These are phyloP conservation scores for Xylariaceae sp. DNA, from an alignment of 2,329 filamentous ascomycete genomes.

Conservation along the genomic window DNA sequence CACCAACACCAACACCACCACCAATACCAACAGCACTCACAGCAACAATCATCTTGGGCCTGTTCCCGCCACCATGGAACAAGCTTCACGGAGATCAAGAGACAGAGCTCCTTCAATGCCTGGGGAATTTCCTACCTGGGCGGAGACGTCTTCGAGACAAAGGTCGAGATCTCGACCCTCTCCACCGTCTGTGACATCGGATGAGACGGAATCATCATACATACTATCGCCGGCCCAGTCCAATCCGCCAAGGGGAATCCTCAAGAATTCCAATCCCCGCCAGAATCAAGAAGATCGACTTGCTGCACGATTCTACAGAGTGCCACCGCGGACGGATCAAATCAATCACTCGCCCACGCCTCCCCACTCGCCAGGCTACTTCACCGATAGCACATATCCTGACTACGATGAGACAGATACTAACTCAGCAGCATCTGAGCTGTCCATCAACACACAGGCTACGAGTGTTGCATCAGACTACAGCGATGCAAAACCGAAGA, in stretches of 20 bases:
- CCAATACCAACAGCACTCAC: constrained; percentile 7
- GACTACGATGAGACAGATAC: constrained; percentile 34
- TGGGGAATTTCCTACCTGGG: constrained; percentile 24
- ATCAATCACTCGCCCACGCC: constrained; percentile 5
- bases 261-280: constrained; percentile 24
- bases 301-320: constrained; percentile 29
- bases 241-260: constrained; percentile 25
- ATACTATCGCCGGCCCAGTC: constrained; percentile 16
- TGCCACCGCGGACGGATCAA: constrained; percentile 16
- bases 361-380: constrained; percentile 23
- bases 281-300: constrained; percentile 23
- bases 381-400: constrained; percentile 25
- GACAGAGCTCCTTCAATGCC: constrained; percentile 24
- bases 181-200: constrained; percentile 18
- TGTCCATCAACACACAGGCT: constrained; percentile 36
- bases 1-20: background rate
- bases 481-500: constrained; percentile 18
- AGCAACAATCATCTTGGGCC: background rate
- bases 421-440: constrained; percentile 33
- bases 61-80: constrained; percentile 18
- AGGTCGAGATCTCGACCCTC: constrained; percentile 19
- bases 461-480: constrained; percentile 34
- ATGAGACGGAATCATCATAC: constrained; percentile 24
- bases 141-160: constrained; percentile 18
- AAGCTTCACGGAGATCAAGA: constrained; percentile 18